These are phyloP conservation scores for Fusarium sp. DNA, from an alignment of 2,329 filamentous ascomycete species.

Conservation along the genomic window DNA sequence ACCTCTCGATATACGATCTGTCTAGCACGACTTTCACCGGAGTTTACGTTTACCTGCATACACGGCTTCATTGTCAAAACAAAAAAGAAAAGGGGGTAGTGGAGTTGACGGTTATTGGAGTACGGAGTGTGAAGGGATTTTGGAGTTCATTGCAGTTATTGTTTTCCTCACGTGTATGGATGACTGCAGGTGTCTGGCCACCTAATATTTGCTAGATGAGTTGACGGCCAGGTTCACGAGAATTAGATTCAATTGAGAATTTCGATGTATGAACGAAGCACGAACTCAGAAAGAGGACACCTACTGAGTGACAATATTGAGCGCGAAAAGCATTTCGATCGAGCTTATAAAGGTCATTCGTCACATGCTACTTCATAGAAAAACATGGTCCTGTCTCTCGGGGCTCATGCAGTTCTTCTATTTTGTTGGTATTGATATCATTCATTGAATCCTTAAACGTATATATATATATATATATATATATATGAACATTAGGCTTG, in stretches of 20 bases:
- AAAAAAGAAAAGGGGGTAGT: conserved; percentile 10
- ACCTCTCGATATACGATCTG: neutral
- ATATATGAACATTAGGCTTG: conserved; percentile 10
- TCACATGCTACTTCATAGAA: neutral
- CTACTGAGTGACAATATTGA: neutral
- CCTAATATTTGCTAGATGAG: conserved; percentile 35
- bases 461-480: conserved; percentile 33
- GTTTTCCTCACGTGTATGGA: conserved; percentile 7
- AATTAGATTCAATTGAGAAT: conserved; percentile 17
- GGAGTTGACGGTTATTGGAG: conserved; percentile 34
- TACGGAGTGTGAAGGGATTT: conserved; percentile 16
- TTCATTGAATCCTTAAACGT: conserved; percentile 12
- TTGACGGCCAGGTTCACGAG: conserved; percentile 4
- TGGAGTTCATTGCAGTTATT: conserved; percentile 31
- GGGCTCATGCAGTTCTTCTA: neutral
- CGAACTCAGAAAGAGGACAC: neutral
- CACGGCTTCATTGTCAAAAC: conserved; percentile 19
- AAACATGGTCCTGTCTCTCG: neutral
- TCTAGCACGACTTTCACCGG: neutral
- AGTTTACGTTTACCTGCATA: conserved; percentile 10
- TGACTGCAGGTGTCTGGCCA: conserved; percentile 6
- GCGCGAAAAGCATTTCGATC: neutral
- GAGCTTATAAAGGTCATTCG: neutral
- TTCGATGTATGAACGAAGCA: conserved; percentile 13
- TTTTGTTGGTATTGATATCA: neutral